Evolutionary conservation across 257 asterid genomes (phyloP), one percentile per base, ranked within the genome.

Genomic region (Ilex asprella): DNA sequence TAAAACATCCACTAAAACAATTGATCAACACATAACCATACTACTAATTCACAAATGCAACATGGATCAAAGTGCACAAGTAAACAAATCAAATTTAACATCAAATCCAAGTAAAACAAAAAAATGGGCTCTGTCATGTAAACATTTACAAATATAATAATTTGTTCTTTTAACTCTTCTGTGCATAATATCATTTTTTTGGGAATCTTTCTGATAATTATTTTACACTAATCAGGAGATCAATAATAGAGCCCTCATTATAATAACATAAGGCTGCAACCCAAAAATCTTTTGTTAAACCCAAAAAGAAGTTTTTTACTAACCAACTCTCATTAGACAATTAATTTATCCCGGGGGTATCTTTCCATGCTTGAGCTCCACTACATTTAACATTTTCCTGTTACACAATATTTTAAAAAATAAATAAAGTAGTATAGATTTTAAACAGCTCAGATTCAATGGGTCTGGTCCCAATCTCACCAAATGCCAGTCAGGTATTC

Each of bases 401-500:
- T 60, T 58, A 50, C 58, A 57, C 55, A 67, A 43, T 46, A 32
- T 30, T 56, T 12, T 12, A 53, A 55, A 61, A 10, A 50, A 47
- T 9, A 10, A 63, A 9, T 21, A 44, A 51, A 49, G 47, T 35
- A 8, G 58, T 51, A 39, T 13, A 1, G 39, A 32, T 30, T 55
- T 60, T 39, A 41, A 64, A 65, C 15, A 55, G 57, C 55, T 44
- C 51, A 47, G 63, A 73, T 81, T 71, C 89, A 84, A 66, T 82
- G 88, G 65, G 87, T 65, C 76, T 70, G 78, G 85, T 84, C 95
- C 84, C 74, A 82, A 69, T 70, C 70, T 79, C 75, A 73, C 78
- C 77, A 63, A 71, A 55, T 78, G 86, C 82, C 88, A 77, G 81
- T 83, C 82, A 81, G 85, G 86, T 83, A 75, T 80, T 77, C 81